These are phyloP conservation scores for Amylostereum chailletii DNA, from an alignment of 1,284 basidiomycete species.

Conservation along the genomic window DNA sequence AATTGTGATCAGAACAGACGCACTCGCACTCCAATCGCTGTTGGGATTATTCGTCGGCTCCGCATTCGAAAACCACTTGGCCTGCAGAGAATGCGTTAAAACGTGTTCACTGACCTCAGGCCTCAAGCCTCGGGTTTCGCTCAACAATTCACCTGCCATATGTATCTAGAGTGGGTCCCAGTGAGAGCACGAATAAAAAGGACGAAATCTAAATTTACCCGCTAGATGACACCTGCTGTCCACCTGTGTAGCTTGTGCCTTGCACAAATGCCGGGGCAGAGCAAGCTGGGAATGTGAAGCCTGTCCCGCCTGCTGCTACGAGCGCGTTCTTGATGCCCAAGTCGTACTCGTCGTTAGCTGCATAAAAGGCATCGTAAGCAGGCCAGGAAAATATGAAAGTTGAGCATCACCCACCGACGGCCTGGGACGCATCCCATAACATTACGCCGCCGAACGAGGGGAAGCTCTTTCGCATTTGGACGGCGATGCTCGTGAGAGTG, in stretches of 20 bases:
- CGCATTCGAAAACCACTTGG: constrained; percentile 48
- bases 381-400: neutral
- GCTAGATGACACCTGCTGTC: constrained; percentile 43
- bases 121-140: neutral
- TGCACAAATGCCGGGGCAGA: constrained; percentile 43
- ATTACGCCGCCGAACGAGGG: constrained; percentile 67
- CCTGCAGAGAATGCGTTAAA: constrained; percentile 23
- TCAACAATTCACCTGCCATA: constrained; percentile 46
- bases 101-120: neutral
- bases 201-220: constrained; percentile 31
- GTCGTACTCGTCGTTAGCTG: constrained; percentile 56
- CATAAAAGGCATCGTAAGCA: neutral
- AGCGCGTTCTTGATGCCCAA: constrained; percentile 54
- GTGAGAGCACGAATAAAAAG: neutral
- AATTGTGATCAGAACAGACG: neutral
- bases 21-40: constrained; percentile 59
- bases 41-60: constrained; percentile 41
- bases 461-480: constrained; percentile 51
- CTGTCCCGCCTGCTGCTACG: constrained; percentile 50
- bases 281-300: constrained; percentile 58
- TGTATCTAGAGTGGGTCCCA: constrained; percentile 33
- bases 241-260: constrained; percentile 42
- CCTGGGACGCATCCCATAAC: constrained; percentile 68
- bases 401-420: constrained; percentile 37
- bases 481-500: constrained; percentile 41